Base-by-base conservation (phyloP, 1,284 basidiomycete genomes). In the Ustilago trichophora region DNA sequence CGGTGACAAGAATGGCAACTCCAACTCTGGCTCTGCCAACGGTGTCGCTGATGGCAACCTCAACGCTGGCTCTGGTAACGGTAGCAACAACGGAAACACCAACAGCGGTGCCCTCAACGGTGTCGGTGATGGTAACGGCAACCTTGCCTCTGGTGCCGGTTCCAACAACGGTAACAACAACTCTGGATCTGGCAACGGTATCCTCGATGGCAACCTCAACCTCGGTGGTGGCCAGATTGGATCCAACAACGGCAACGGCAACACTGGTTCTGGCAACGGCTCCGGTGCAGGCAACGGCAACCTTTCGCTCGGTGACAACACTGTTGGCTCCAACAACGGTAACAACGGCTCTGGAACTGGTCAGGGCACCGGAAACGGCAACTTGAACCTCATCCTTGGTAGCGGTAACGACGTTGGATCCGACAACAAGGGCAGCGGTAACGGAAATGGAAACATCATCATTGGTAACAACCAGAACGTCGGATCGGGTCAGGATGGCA, bases 391-490 rank as follows among this genome's bases (percentile, higher is more conserved):
- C n/a, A 41, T 58, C 24, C 16, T 51, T 0, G 54, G 54, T 4
- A 16, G 8, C 7, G 54, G 54, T 16, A 65, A 65, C 50, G 41
- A 18, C 19, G 48, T 57, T 19, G 60, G 60, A 1, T 40, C 33
- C 12, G 50, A 36, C 10, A 21, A 64, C 25, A 25, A 29, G 16
- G 58, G 58, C 2, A 53, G 40, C 24, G 54, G 49, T 9, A 58
- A 56, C 24, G 60, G 60, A 4, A 64, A 64, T 19, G 48, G 40
- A 15, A 64, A 65, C 54, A 53, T 58, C 33, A 57, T 64, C 53
- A 52, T 64, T 32, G 60, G 60, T 19, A 52, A 64, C 52, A 22
- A 48, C 25, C 60, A 64, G 34, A 52, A 16, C 19, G 53, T 57
- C 6, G 60, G 60, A 3, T 42, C 36, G 31, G 25, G 37, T 19